phyloP scores from a whole-genome alignment of 306 rosid species.

The Prunus padus region DNA sequence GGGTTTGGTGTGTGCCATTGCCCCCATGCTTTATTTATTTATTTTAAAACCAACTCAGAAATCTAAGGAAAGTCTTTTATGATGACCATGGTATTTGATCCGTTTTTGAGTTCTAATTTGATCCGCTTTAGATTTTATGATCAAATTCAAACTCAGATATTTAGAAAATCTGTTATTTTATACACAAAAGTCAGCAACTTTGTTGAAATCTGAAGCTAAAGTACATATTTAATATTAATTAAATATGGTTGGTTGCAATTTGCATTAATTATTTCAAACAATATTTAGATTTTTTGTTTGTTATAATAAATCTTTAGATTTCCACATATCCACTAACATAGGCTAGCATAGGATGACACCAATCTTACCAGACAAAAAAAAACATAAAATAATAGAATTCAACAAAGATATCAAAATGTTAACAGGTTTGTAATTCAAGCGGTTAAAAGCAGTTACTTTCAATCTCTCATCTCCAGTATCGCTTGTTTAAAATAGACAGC shows the following conservation, averaged over 20 bases:
- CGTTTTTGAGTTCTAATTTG: neutral
- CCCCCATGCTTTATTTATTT: neutral
- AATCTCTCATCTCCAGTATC: no score
- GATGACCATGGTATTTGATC: neutral
- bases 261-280: neutral
- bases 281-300: constrained; percentile 13
- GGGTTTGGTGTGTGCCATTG: neutral
- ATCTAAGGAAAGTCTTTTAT: neutral
- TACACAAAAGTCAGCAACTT: neutral
- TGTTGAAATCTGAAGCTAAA: neutral
- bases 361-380: neutral
- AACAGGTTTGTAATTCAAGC: no score
- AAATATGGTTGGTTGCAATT: neutral
- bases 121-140: neutral
- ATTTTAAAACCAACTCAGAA: neutral
- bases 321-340: neutral
- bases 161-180: neutral
- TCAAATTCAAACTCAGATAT: neutral
- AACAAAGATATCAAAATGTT: no score
- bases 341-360: neutral
- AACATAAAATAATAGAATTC: no score
- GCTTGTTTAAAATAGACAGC: no score
- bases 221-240: neutral
- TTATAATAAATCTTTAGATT: neutral
- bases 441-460: no score